Percentiles rank a stretch among this genome's conserved stretches.
Conservation (phyloP, 768 basidiomycete species). For the Suillus bovinus region DNA sequence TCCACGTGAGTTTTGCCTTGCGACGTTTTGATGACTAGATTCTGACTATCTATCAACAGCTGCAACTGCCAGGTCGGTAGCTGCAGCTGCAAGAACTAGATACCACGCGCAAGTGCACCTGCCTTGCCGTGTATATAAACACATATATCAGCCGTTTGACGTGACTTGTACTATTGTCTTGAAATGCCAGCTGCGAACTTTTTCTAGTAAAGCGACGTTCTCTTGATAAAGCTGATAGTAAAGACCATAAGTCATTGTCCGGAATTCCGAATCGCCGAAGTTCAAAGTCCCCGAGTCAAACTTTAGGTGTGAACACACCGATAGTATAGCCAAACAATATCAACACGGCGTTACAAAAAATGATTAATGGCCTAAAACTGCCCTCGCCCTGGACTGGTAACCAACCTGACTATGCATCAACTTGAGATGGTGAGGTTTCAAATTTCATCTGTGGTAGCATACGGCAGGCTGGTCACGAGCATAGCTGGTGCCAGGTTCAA, state of each 20-base stretch:
- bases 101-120: not conserved
- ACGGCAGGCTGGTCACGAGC: too few relatives aligned
- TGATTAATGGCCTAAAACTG: too few relatives aligned
- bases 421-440: too few relatives aligned
- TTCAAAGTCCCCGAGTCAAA: too few relatives aligned
- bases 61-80: conserved; percentile 11
- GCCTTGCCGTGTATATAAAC: not conserved
- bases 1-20: conserved; percentile 4
- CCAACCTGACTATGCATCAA: too few relatives aligned
- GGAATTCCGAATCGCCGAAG: not conserved
- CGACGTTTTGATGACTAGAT: not conserved
- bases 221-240: not conserved
- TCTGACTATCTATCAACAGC: not conserved
- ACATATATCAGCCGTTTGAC: not conserved
- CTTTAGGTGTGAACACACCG: too few relatives aligned
- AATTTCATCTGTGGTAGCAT: too few relatives aligned
- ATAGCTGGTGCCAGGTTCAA: too few relatives aligned
- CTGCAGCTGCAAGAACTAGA: conserved; percentile 8
- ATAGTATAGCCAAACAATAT: too few relatives aligned
- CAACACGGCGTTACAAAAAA: too few relatives aligned
- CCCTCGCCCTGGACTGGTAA: too few relatives aligned
- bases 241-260: not conserved
- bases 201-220: not conserved
- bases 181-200: not conserved
- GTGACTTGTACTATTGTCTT: conserved; percentile 1